Base-by-base conservation (phyloP, 129 eudicot genomes). In the Saposhnikovia divaricata region DNA sequence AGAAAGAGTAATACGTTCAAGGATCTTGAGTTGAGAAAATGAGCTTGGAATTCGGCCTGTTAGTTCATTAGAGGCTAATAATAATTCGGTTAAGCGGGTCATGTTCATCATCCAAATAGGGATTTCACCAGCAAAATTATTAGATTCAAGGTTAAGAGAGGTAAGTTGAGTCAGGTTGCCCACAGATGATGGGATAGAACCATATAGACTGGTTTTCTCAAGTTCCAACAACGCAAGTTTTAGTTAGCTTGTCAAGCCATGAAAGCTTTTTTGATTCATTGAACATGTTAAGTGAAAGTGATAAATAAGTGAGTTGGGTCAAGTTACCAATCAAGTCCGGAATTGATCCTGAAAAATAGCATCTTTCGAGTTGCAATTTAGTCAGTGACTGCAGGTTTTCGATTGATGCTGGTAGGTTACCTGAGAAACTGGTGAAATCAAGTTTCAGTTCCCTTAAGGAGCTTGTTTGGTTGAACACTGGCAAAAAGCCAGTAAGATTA, bases 301-400 rank as follows among this genome's bases (percentile, higher is more conserved):
- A 57, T n/a, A n/a, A n/a, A 81, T 65, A 59, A 0, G 51, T 77
- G 27, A 87, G 84, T 61, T 74, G 81, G 14, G 84, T 81, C 77
- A 81, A 16, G 84, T 87, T 81, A 70, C 81, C 71, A n/a, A 86
- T 47, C 44, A 83, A 75, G 37, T 37, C 23, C 9, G 87, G 87
- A 38, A 86, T 55, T 27, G 21, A 3, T 31, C 89, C 87, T 1
- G 77, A 55, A 45, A 86, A 84, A 44, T 6, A 11, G 28, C 83
- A 81, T 0, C 0, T 5, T 0, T 0, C 0, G 34, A 87, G 72
- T 6, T 0, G 2, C 55, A 87, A 71, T 4, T 0, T 0, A 1
- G 11, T 75, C 70, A 87, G 27, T 34, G 28, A 44, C 12, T 72
- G 73, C 6, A 84, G 80, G 2, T 79, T 82, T 21, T 72, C 72